Evolutionary conservation across 495 filamentous ascomycete genomes (phyloP), one percentile per base, ranked within the genome.

Genomic region (Echria macrotheca): DNA sequence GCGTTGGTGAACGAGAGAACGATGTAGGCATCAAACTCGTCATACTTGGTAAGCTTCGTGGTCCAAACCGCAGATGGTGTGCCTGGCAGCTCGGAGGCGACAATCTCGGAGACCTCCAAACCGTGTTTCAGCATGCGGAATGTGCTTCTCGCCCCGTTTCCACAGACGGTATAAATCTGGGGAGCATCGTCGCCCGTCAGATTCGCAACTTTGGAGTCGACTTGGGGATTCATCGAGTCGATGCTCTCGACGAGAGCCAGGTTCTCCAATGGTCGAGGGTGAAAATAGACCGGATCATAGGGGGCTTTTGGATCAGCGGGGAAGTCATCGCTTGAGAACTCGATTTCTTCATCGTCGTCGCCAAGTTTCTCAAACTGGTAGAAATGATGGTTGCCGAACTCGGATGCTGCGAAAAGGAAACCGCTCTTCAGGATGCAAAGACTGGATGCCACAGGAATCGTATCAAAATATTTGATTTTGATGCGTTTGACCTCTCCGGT

Each of bases 381-480:
- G 50, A 99, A 90, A 53, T 90, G 83, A 60, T 95, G 88, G 52
- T 96, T 91, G 12, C 94, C 94, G 38, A 84, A 84, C 67, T 97
- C 91, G 62, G 86, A 86, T 11, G 91, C 93, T 29, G 91, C 85
- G 62, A 91, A 99, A 24, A 97, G 75, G 65, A 95, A 97, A 9
- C 93, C 94, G 52, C 91, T 96, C 67, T 95, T 96, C 53, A 97
- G 68, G 54, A 99, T 95, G 62, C 89, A 84, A 12, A 99, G 74
- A 56, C 77, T 90, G 0, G 87, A 80, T 1, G 91, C 89, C 31
- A 93, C 71, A 0, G 94, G 93, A 6, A 96, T 87, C 0, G 94
- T 97, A 54, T 97, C 94, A 54, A 96, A 99, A 60, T 96, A 97
- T 64, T 96, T 95, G 69, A 99, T 91, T 64, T 88, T 94, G 25